phyloP scores from a whole-genome alignment of 1,284 basidiomycete species.

The Phlebopus sp. region DNA sequence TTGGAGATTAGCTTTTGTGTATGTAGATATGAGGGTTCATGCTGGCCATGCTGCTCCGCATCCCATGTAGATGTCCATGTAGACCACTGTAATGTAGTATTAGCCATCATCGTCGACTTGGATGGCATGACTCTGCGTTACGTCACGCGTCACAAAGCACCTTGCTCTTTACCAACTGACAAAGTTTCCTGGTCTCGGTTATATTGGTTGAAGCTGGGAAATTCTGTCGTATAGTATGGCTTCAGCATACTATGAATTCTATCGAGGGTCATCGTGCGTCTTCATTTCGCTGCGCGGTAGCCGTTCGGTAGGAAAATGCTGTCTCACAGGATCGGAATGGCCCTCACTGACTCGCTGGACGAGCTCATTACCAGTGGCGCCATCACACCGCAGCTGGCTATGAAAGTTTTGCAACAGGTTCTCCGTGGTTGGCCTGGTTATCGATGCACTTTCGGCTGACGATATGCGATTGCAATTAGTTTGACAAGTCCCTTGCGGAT shows the following conservation, averaged over 20 bases:
- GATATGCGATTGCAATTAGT: conserved; percentile 46
- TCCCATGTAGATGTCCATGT: conserved; percentile 43
- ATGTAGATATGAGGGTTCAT: conserved; percentile 30
- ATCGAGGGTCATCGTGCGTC: conserved; percentile 82
- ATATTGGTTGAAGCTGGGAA: conserved; percentile 11
- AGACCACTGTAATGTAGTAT: conserved; percentile 24
- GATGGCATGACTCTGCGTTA: conserved; percentile 34
- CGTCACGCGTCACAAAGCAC: conserved; percentile 22
- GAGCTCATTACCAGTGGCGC: conserved; percentile 97
- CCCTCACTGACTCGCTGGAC: conserved; percentile 97
- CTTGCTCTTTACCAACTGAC: conserved; percentile 1
- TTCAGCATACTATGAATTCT: conserved; percentile 88
- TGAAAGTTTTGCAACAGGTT: conserved; percentile 96
- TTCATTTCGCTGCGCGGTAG: conserved; percentile 9
- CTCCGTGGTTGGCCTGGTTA: conserved; percentile 4
- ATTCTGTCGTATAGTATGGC: conserved; percentile 48
- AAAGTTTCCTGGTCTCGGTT: background rate
- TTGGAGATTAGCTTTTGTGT: conserved; percentile 34
- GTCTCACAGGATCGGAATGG: conserved; percentile 83
- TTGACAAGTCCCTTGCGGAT: conserved; percentile 92
- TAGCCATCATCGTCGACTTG: conserved; percentile 43
- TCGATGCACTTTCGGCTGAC: conserved; percentile 2
- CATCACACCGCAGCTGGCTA: conserved; percentile 95
- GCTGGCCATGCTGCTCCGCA: conserved; percentile 29
- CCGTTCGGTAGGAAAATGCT: background rate